Conservation (phyloP, 208 protist species). For the Trichomonas tenax region DNA sequence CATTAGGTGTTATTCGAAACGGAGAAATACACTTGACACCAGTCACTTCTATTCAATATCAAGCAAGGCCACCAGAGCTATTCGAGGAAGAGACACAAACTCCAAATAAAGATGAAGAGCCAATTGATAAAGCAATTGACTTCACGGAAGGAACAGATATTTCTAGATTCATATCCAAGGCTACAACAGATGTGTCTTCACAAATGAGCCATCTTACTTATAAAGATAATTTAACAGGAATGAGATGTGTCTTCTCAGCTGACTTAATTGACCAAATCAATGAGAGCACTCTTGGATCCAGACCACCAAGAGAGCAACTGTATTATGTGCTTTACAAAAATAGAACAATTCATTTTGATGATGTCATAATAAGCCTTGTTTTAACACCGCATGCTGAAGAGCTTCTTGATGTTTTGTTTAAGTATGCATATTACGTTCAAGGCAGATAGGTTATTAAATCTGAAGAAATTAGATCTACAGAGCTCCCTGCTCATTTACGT, state of each 20-base stretch:
- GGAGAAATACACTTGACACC: neutral
- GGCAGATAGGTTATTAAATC: neutral
- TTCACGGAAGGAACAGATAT: neutral
- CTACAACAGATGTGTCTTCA: neutral
- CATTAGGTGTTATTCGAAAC: neutral
- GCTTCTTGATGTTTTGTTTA: neutral
- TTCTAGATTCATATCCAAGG: neutral
- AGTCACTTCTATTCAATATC: neutral
- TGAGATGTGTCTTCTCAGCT: neutral
- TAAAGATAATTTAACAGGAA: neutral
- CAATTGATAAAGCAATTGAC: too few relatives aligned
- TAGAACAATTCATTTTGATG: constrained; percentile 4
- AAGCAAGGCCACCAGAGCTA: neutral
- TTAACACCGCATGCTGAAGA: neutral
- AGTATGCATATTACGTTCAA: neutral
- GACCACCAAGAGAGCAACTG: neutral
- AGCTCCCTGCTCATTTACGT: neutral
- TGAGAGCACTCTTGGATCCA: neutral
- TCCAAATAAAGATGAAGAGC: neutral
- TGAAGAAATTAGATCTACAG: neutral
- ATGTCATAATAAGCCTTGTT: neutral
- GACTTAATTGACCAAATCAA: neutral
- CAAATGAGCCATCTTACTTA: neutral
- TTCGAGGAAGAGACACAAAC: neutral
- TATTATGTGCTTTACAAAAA: neutral